Percentiles rank a stretch among this genome's conserved stretches.
phyloP scores from a whole-genome alignment of 192 early-diverging fungal species.

The Dissophora ornata region DNA sequence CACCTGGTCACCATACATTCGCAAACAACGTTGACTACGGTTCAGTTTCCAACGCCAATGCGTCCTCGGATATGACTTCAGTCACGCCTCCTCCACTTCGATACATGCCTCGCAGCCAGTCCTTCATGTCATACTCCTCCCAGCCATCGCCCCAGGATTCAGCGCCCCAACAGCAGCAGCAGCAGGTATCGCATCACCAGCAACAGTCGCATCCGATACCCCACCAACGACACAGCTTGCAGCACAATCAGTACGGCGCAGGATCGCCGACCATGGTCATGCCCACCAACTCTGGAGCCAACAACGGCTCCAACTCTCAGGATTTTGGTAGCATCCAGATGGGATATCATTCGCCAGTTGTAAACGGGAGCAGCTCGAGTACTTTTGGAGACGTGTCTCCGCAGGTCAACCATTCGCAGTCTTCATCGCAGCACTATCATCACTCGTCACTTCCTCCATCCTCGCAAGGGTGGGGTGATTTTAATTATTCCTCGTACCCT shows the following conservation, averaged over 20 bases:
- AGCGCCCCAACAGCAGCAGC: slow-evolving; percentile 8
- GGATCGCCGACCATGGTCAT: slow-evolving; percentile 17
- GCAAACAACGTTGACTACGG: slow-evolving; percentile 24
- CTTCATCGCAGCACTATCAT: slow-evolving; percentile 13
- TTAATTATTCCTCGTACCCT: slow-evolving; percentile 30
- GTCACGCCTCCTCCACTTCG: slow-evolving; percentile 16
- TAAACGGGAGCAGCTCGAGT: slow-evolving; percentile 1
- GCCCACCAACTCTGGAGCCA: slow-evolving; percentile 3
- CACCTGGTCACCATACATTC: slow-evolving; percentile 1
- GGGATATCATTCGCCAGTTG: slow-evolving; percentile 30
- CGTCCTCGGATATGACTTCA: neutral
- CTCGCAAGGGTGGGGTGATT: slow-evolving; percentile 26
- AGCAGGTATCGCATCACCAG: slow-evolving; percentile 9
- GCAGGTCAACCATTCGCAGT: slow-evolving; percentile 8
- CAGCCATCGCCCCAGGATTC: slow-evolving; percentile 8
- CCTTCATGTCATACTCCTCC: slow-evolving; percentile 16
- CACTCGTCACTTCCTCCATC: slow-evolving; percentile 14
- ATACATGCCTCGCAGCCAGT: slow-evolving; percentile 20
- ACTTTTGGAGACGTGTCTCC: slow-evolving; percentile 19
- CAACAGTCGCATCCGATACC: slow-evolving; percentile 14
- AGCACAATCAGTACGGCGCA: slow-evolving; percentile 14
- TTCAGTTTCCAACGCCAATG: slow-evolving; percentile 3
- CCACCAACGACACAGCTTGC: slow-evolving; percentile 16
- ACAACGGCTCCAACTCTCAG: neutral
- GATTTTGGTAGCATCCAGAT: slow-evolving; percentile 31